These are phyloP conservation scores for Solanum arcanum DNA, from an alignment of 257 asterid species.

Conservation along the genomic window DNA sequence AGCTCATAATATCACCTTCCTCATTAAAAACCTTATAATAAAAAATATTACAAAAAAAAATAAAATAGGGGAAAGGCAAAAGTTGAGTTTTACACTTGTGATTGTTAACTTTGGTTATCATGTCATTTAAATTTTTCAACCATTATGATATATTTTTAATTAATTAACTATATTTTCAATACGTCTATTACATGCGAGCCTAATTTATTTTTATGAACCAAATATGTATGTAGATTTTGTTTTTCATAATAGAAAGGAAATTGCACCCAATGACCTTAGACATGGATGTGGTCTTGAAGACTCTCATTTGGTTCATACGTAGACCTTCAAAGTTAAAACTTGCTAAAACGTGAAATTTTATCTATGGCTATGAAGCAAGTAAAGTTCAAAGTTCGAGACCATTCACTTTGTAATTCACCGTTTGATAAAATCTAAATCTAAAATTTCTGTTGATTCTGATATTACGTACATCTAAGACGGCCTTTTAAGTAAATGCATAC, in stretches of 20 bases:
- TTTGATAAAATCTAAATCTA: background rate
- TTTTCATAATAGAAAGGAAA: background rate
- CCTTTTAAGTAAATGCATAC: background rate
- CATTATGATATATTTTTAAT: background rate
- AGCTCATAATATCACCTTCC: background rate
- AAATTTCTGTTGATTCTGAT: background rate
- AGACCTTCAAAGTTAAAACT: background rate
- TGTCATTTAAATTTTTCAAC: background rate
- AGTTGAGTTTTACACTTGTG: background rate
- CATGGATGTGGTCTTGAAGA: background rate
- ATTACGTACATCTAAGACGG: no score
- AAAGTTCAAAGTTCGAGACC: background rate
- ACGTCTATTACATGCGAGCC: background rate
- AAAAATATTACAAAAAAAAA: background rate
- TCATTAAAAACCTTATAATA: background rate
- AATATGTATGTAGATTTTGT: background rate
- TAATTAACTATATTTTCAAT: background rate
- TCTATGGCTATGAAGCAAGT: background rate
- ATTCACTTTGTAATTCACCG: background rate
- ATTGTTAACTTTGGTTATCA: background rate
- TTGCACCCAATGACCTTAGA: background rate
- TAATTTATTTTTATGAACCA: background rate
- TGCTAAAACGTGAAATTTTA: background rate
- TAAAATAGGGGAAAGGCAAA: background rate
- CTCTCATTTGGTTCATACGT: rapidly evolving